These are phyloP conservation scores for Starmera amethionina DNA, from an alignment of 805 yeast genomes.

Conservation along the genomic window DNA sequence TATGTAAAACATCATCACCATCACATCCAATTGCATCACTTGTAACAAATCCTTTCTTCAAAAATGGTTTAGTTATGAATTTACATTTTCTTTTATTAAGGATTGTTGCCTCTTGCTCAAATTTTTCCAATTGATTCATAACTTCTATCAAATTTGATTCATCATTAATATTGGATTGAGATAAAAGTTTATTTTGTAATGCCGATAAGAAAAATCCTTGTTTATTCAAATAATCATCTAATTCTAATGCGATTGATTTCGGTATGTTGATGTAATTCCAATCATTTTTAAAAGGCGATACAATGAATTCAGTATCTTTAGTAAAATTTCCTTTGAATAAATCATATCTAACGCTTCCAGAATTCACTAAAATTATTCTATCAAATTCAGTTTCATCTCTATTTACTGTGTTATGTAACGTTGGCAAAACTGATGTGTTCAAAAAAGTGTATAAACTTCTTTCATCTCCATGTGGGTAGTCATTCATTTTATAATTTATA, in stretches of 20 bases:
- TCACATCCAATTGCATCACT: constrained; percentile 73
- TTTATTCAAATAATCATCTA: constrained; percentile 49
- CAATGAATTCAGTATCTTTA: constrained; percentile 65
- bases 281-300: constrained; percentile 74
- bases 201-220: constrained; percentile 27
- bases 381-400: constrained; percentile 20
- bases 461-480: constrained; percentile 52
- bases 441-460: constrained; percentile 52
- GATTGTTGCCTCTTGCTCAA: not conserved
- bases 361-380: constrained; percentile 60
- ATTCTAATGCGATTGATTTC: constrained; percentile 38
- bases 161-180: constrained; percentile 8
- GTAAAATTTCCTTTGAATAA: constrained; percentile 79
- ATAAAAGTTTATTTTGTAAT: constrained; percentile 6
- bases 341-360: constrained; percentile 86
- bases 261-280: constrained; percentile 69
- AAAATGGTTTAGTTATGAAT: constrained; percentile 7
- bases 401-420: constrained; percentile 22
- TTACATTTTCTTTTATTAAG: constrained; percentile 5
- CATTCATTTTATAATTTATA: constrained; percentile 51
- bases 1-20: constrained; percentile 81
- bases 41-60: constrained; percentile 69
- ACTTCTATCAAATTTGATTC: not conserved
- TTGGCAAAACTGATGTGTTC: constrained; percentile 45
- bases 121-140: not conserved